These are phyloP conservation scores for Penicillium sp. DNA, from an alignment of 2,329 filamentous ascomycete genomes.

Conservation along the genomic window DNA sequence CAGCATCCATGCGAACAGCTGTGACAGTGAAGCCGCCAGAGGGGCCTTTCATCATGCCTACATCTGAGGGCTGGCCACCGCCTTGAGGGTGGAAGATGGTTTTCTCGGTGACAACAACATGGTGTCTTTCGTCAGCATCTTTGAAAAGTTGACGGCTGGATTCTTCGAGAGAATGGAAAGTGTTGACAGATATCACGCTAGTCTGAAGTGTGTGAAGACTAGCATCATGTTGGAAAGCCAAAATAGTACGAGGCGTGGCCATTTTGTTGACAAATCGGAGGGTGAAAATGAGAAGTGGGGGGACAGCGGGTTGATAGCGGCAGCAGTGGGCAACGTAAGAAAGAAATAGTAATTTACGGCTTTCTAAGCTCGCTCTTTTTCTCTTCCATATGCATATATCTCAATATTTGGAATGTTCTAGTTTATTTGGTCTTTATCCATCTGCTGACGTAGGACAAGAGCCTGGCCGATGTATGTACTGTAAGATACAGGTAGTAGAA, in stretches of 20 bases:
- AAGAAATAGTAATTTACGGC: no score
- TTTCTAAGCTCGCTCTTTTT: no score
- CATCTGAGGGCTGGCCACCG: conserved; percentile 71
- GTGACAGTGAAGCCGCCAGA: conserved; percentile 53
- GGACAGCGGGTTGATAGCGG: background rate
- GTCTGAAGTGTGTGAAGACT: conserved; percentile 47
- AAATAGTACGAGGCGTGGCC: conserved; percentile 15
- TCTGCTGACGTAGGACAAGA: no score
- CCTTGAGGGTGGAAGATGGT: conserved; percentile 79
- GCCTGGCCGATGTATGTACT: no score
- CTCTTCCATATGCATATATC: no score
- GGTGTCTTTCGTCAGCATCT: conserved; percentile 51
- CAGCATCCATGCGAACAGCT: conserved; percentile 58
- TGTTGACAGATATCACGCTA: conserved; percentile 49
- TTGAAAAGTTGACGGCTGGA: conserved; percentile 62
- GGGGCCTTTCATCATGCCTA: conserved; percentile 55
- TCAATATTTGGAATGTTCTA: no score
- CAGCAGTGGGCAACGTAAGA: background rate
- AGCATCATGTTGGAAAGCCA: conserved; percentile 41
- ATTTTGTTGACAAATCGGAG: background rate
- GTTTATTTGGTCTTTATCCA: no score
- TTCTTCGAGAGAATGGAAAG: conserved; percentile 54
- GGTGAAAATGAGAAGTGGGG: background rate
- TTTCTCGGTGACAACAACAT: conserved; percentile 60
- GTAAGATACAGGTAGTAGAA: no score